Percentiles rank a stretch among this genome's conserved stretches.
These are phyloP conservation scores for Cladorrhinum sp. DNA, from an alignment of 2,329 filamentous ascomycete species.

Conservation along the genomic window DNA sequence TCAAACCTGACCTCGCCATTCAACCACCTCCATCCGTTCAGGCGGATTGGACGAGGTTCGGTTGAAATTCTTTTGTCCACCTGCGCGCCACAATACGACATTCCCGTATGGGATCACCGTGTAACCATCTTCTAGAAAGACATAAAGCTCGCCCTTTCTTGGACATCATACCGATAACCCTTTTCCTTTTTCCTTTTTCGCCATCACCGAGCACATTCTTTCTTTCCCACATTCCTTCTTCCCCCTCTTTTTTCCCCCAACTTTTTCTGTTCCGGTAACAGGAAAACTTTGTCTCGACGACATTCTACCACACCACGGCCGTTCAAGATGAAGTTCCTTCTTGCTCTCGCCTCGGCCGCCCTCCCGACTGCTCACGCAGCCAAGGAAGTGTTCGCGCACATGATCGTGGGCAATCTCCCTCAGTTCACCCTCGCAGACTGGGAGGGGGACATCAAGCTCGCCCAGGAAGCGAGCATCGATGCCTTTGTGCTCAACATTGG, in stretches of 20 bases:
- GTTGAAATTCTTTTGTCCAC: neutral
- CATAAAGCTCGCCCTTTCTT: neutral
- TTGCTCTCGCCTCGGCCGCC: slow-evolving; percentile 7
- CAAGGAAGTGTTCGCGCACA: slow-evolving; percentile 22
- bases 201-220: neutral
- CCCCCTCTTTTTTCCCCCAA: neutral
- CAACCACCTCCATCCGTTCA: neutral
- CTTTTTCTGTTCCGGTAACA: slow-evolving; percentile 7
- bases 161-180: too few species aligned
- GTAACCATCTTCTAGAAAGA: neutral
- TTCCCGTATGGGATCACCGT: too few species aligned
- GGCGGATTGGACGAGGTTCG: neutral
- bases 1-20: neutral
- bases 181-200: neutral
- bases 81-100: too few species aligned
- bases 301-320: neutral
- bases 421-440: slow-evolving; percentile 9
- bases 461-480: slow-evolving; percentile 14
- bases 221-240: neutral
- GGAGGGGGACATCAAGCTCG: slow-evolving; percentile 16
- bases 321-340: slow-evolving; percentile 7
- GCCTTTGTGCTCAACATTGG: slow-evolving; percentile 20
- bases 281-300: slow-evolving; percentile 1
- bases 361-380: slow-evolving; percentile 13
- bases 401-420: slow-evolving; percentile 17